phyloP scores from a whole-genome alignment of 2,329 filamentous ascomycete genomes.

The Drechmeria coniospora region DNA sequence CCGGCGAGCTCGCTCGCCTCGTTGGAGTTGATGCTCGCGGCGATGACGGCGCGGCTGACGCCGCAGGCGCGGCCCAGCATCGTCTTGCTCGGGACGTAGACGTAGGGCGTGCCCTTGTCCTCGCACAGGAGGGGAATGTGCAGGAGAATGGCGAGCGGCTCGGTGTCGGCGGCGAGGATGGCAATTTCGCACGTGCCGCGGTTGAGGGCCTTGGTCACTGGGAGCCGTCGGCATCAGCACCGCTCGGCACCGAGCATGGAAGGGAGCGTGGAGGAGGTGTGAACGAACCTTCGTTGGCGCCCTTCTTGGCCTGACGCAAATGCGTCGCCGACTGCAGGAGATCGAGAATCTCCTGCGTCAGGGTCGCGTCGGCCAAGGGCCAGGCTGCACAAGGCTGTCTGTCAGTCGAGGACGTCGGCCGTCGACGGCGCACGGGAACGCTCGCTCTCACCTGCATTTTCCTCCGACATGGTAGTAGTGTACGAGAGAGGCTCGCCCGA shows the following conservation, averaged over 20 bases:
- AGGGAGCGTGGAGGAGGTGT: background rate
- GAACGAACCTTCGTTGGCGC: constrained; percentile 54
- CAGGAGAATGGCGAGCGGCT: constrained; percentile 73
- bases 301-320: constrained; percentile 67
- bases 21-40: constrained; percentile 79
- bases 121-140: constrained; percentile 82
- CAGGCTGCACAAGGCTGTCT: constrained; percentile 35
- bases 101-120: constrained; percentile 52
- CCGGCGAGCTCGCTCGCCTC: constrained; percentile 74
- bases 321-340: constrained; percentile 59
- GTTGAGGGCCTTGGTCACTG: constrained; percentile 69
- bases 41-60: constrained; percentile 77
- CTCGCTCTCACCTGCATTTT: constrained; percentile 9
- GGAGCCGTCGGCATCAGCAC: constrained; percentile 4
- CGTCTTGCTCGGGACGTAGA: constrained; percentile 64
- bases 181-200: constrained; percentile 82
- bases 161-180: constrained; percentile 77
- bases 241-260: background rate
- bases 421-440: background rate
- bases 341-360: constrained; percentile 72
- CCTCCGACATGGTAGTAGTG: constrained; percentile 10
- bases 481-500: constrained; percentile 14
- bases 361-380: constrained; percentile 56
- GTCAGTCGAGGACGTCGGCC: constrained; percentile 3
- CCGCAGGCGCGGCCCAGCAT: constrained; percentile 80